Evolutionary conservation across 1,284 basidiomycete species (phyloP).

Genomic region (Ustilago sp.): DNA sequence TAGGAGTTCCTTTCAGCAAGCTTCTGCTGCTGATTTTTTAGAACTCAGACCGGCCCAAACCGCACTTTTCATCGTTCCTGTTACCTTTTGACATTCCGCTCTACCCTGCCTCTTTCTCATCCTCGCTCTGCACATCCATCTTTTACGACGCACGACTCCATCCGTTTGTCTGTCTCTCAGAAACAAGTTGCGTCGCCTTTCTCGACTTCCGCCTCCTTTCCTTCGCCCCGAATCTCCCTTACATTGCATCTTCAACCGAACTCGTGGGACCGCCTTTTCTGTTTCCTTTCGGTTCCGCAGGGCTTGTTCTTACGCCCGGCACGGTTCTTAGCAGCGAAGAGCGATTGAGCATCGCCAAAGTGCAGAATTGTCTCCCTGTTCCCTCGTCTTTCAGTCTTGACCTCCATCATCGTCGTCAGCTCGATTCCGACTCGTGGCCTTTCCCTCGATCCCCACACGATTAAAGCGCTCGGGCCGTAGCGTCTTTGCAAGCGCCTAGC

Average conservation of each 20-base stretch:
- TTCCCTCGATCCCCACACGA: neutral
- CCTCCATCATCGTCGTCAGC: neutral
- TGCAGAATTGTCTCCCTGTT: neutral
- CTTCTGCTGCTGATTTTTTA: constrained; percentile 5
- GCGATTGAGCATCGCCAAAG: neutral
- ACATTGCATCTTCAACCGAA: neutral
- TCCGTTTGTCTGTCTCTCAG: neutral
- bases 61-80: neutral
- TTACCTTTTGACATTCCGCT: constrained; percentile 8
- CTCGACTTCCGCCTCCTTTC: neutral
- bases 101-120: neutral
- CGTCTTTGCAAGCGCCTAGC: constrained; percentile 17
- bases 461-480: constrained; percentile 10
- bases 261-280: neutral
- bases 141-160: neutral
- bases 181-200: neutral
- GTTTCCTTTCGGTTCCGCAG: neutral
- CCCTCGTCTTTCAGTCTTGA: neutral
- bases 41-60: constrained; percentile 17
- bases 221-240: neutral
- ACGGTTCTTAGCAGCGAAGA: neutral
- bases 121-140: constrained; percentile 2
- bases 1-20: constrained; percentile 16
- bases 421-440: neutral
- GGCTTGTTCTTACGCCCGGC: neutral